A percentile compares a stretch with the other conserved stretches of the same genome.
These are phyloP conservation scores for Rhizopogon vesiculosus DNA, from an alignment of 768 basidiomycete species.

Conservation along the genomic window DNA sequence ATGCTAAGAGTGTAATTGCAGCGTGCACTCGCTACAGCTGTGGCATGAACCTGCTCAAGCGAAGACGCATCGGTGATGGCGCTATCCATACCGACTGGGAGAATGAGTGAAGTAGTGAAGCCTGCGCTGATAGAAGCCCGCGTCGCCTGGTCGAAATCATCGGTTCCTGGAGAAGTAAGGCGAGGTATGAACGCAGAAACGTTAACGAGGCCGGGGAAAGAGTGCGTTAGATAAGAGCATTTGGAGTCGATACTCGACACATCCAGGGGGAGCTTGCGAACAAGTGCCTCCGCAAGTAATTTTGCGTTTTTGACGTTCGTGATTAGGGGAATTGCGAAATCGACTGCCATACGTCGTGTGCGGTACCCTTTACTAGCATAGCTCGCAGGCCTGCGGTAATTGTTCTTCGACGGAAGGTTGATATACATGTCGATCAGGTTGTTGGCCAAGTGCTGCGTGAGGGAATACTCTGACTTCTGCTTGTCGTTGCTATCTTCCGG, in stretches of 20 bases:
- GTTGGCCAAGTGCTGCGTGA: constrained; percentile 94
- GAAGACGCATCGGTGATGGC: constrained; percentile 63
- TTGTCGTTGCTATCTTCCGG: constrained; percentile 66
- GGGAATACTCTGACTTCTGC: constrained; percentile 96
- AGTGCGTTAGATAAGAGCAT: constrained; percentile 86
- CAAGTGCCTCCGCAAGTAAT: constrained; percentile 88
- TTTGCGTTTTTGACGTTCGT: constrained; percentile 99
- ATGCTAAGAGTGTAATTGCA: constrained; percentile 88
- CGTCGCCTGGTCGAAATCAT: constrained; percentile 63
- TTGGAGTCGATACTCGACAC: constrained; percentile 91
- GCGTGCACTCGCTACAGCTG: constrained; percentile 59
- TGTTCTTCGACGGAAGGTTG: constrained; percentile 97
- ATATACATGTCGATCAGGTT: constrained; percentile 99
- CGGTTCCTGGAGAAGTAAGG: constrained; percentile 38
- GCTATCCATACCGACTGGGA: constrained; percentile 62
- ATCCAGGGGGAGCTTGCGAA: constrained; percentile 85
- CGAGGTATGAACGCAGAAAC: constrained; percentile 82
- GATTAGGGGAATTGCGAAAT: constrained; percentile 95
- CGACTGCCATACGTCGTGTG: constrained; percentile 97
- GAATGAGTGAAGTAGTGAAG: constrained; percentile 80
- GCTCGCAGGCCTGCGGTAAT: constrained; percentile 94
- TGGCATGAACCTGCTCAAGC: constrained; percentile 66
- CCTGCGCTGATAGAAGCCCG: constrained; percentile 85
- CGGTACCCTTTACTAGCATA: constrained; percentile 97
- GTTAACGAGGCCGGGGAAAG: constrained; percentile 90